phyloP scores from a whole-genome alignment of 2,329 filamentous ascomycete genomes.

The Aspergillus chevalieri region DNA sequence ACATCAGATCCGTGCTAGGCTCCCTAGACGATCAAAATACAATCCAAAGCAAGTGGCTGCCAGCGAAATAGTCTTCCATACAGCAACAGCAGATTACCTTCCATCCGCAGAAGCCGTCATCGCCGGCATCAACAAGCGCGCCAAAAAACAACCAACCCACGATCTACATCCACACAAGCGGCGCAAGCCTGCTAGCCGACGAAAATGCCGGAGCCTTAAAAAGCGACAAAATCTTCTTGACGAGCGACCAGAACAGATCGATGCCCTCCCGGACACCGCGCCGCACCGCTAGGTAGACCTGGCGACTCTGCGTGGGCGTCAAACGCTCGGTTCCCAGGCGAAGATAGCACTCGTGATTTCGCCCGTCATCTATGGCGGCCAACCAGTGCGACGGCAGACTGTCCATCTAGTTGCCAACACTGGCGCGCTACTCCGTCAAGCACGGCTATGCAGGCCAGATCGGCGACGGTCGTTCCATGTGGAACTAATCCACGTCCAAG shows the following conservation, averaged over 20 bases:
- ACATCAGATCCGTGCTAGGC: conserved; percentile 11
- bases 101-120: conserved; percentile 42
- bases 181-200: not conserved
- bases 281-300: not conserved
- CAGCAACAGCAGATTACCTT: conserved; percentile 45
- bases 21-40: not conserved
- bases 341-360: conserved; percentile 7
- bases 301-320: not conserved
- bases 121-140: conserved; percentile 37
- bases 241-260: not conserved
- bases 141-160: conserved; percentile 30
- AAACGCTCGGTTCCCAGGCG: conserved; percentile 1
- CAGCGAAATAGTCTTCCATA: conserved; percentile 45
- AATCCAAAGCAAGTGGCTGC: conserved; percentile 25
- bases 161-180: conserved; percentile 43
- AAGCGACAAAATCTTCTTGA: not conserved
- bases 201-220: not conserved
- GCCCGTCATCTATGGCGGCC: conserved; percentile 24
- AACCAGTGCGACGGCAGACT: conserved; percentile 40
- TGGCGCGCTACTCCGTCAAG: conserved; percentile 45
- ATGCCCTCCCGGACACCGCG: not conserved
- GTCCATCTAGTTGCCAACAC: conserved; percentile 44
- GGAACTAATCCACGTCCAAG: conserved; percentile 42
- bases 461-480: conserved; percentile 39
- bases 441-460: conserved; percentile 43